These are phyloP conservation scores for Davidsoniella neocaledoniae DNA, from an alignment of 2,329 filamentous ascomycete species.

Conservation along the genomic window DNA sequence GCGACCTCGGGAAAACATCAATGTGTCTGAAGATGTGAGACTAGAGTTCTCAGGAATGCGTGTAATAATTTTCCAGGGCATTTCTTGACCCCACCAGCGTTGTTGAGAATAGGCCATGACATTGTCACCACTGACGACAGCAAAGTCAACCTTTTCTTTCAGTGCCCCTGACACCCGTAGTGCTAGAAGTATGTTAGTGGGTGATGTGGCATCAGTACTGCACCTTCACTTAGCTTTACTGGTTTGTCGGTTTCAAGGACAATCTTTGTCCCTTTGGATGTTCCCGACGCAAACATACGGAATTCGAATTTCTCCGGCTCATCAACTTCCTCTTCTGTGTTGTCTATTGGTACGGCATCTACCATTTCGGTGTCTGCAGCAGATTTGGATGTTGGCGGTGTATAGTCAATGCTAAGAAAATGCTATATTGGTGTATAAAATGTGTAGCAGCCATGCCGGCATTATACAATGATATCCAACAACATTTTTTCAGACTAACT, in stretches of 20 bases:
- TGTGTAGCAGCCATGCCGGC: no score
- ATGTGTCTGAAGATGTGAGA: slow-evolving; percentile 12
- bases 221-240: slow-evolving; percentile 21
- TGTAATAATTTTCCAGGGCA: slow-evolving; percentile 39
- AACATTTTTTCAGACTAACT: no score
- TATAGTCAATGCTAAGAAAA: slow-evolving; percentile 7
- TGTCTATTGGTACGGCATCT: slow-evolving; percentile 7
- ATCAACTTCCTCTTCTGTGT: slow-evolving; percentile 16
- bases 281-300: slow-evolving; percentile 34
- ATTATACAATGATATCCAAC: no score
- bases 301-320: slow-evolving; percentile 34
- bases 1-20: background rate
- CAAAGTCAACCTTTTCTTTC: slow-evolving; percentile 15
- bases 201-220: slow-evolving; percentile 22
- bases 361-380: slow-evolving; percentile 7
- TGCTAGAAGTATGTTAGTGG: slow-evolving; percentile 31
- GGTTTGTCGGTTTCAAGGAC: slow-evolving; percentile 29
- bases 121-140: slow-evolving; percentile 36
- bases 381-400: slow-evolving; percentile 14
- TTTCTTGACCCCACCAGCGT: slow-evolving; percentile 39
- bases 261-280: slow-evolving; percentile 30
- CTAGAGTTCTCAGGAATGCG: slow-evolving; percentile 24
- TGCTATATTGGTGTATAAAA: no score
- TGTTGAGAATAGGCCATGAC: slow-evolving; percentile 27
- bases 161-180: slow-evolving; percentile 21